These are phyloP conservation scores for Fusarium sp. DNA, from an alignment of 2,329 filamentous ascomycete species.

Conservation along the genomic window DNA sequence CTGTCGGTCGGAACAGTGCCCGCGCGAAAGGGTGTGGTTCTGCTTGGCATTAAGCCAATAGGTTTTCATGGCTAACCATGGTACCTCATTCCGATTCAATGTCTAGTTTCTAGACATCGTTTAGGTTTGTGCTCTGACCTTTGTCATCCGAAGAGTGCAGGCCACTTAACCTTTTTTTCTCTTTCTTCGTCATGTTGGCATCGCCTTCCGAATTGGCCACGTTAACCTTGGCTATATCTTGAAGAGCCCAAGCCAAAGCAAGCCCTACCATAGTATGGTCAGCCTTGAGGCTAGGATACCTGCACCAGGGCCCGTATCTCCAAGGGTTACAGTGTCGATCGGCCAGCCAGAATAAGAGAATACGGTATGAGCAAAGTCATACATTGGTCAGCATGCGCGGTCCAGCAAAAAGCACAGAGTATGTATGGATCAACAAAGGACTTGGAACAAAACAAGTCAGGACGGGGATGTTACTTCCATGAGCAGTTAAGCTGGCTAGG, in stretches of 20 bases:
- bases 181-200: neutral
- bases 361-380: conserved; percentile 29
- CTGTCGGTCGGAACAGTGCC: conserved; percentile 20
- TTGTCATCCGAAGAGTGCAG: neutral
- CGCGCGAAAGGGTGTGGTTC: conserved; percentile 31
- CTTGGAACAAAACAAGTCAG: conserved; percentile 19
- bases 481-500: conserved; percentile 21
- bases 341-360: conserved; percentile 22
- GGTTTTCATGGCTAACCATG: conserved; percentile 16
- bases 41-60: conserved; percentile 33
- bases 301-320: conserved; percentile 19
- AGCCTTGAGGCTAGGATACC: conserved; percentile 3
- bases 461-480: conserved; percentile 4
- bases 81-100: conserved; percentile 17
- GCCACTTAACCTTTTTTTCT: conserved; percentile 5
- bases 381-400: conserved; percentile 34
- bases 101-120: conserved; percentile 29
- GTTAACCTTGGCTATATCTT: conserved; percentile 8
- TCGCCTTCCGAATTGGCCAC: neutral
- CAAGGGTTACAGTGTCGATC: conserved; percentile 33
- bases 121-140: conserved; percentile 39
- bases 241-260: neutral
- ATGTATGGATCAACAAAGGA: conserved; percentile 18
- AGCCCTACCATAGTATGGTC: neutral
- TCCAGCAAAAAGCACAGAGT: conserved; percentile 12